These are phyloP conservation scores for Lactuca saligna DNA, from an alignment of 129 eudicot genomes.

Conservation along the genomic window DNA sequence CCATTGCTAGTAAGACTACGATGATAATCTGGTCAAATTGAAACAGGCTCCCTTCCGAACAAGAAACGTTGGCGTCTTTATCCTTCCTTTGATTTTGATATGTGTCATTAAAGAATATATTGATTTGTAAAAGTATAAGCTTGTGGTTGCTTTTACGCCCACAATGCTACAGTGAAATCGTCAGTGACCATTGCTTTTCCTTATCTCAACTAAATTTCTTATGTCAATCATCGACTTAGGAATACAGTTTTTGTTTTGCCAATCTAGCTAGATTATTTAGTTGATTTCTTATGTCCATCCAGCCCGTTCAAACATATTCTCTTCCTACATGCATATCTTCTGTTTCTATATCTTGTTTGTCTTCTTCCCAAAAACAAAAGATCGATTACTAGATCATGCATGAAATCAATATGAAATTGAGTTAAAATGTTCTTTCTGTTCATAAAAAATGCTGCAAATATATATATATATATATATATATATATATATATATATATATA, in stretches of 20 bases:
- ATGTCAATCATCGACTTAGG: conserved; percentile 6
- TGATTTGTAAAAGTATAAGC: background rate
- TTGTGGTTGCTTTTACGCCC: conserved; percentile 1
- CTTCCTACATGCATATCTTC: conserved; percentile 19
- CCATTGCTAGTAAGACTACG: background rate
- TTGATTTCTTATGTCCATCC: background rate
- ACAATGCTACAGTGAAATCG: conserved; percentile 3
- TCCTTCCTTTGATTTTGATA: background rate
- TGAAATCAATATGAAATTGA: conserved; percentile 10
- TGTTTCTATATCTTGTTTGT: conserved; percentile 14
- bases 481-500: too few species aligned
- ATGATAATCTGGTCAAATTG: background rate
- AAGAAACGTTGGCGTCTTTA: background rate
- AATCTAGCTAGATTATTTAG: background rate
- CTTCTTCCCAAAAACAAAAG: conserved; percentile 18
- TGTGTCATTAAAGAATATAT: conserved; percentile 13
- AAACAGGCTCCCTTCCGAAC: conserved; percentile 3
- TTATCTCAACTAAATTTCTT: background rate
- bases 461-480: background rate
- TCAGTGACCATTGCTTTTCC: conserved; percentile 7
- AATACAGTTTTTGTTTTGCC: background rate
- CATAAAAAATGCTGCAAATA: background rate
- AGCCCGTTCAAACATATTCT: background rate
- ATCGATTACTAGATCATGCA: conserved; percentile 3
- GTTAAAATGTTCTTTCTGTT: background rate